These are phyloP conservation scores for Triticum timopheevii DNA, from an alignment of 176 grass and related monocot species.

Conservation along the genomic window DNA sequence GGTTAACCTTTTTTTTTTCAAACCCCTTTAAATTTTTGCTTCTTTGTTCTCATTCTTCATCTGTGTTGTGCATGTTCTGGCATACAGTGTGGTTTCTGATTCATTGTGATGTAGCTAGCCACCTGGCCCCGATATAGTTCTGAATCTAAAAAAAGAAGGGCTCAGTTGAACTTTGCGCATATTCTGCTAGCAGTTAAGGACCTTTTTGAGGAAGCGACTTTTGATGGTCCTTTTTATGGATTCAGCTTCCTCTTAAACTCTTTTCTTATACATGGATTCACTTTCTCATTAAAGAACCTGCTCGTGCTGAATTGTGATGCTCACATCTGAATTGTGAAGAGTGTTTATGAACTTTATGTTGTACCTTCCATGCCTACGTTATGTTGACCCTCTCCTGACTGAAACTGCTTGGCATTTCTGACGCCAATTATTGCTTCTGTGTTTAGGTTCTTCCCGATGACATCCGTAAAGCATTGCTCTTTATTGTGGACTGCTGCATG, in stretches of 20 bases:
- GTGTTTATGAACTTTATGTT: slow-evolving; percentile 6
- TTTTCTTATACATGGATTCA: neutral
- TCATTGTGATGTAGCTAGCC: neutral
- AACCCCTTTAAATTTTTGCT: neutral
- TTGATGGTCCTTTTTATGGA: neutral
- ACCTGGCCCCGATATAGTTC: neutral
- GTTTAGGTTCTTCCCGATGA: slow-evolving; percentile 75
- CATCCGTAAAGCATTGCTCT: slow-evolving; percentile 63
- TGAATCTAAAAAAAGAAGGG: neutral
- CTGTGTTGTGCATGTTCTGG: neutral
- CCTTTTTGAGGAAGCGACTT: no score
- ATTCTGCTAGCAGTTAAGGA: neutral
- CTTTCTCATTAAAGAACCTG: neutral
- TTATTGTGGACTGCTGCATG: slow-evolving; percentile 80
- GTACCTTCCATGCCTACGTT: neutral
- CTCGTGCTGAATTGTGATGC: neutral
- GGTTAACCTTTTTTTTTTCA: neutral
- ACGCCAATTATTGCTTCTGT: slow-evolving; percentile 11
- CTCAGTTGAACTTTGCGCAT: neutral
- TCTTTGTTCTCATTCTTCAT: neutral
- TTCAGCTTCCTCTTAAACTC: neutral
- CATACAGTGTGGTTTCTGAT: neutral
- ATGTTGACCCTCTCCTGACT: neutral
- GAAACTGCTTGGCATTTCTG: slow-evolving; percentile 3
- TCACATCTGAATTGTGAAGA: slow-evolving; percentile 6